Percentiles rank a stretch among this genome's conserved stretches.
phyloP scores from a whole-genome alignment of 768 basidiomycete genomes.

The Lepiota subincarnata region DNA sequence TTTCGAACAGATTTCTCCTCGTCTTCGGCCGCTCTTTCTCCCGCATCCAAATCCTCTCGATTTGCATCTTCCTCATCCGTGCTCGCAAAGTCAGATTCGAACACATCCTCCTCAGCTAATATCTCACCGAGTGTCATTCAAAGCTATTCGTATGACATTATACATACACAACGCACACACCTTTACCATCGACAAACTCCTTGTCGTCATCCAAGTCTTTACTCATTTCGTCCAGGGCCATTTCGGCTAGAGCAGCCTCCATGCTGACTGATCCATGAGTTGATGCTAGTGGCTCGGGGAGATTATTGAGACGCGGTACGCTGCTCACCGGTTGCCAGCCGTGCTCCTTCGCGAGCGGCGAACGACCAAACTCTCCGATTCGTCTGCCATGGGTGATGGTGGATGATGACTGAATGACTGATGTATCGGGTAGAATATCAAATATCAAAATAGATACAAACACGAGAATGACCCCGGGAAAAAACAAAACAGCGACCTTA shows the following conservation, averaged over 20 bases:
- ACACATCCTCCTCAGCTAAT: slow-evolving; percentile 76
- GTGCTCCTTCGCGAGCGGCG: slow-evolving; percentile 69
- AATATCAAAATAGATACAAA: slow-evolving; percentile 13
- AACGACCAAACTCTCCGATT: slow-evolving; percentile 40
- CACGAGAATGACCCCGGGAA: not conserved
- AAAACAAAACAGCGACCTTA: too few species aligned
- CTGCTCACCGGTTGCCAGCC: slow-evolving; percentile 68
- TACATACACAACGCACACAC: slow-evolving; percentile 51
- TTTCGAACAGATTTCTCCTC: slow-evolving; percentile 55
- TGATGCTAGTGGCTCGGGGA: slow-evolving; percentile 4
- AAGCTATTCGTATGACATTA: not conserved
- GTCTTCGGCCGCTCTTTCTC: slow-evolving; percentile 52
- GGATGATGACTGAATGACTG: not conserved
- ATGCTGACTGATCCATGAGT: slow-evolving; percentile 42
- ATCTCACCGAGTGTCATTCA: slow-evolving; percentile 12
- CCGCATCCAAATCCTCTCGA: slow-evolving; percentile 45
- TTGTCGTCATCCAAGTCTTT: slow-evolving; percentile 68
- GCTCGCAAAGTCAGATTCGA: slow-evolving; percentile 82
- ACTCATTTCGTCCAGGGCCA: slow-evolving; percentile 48
- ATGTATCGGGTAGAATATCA: not conserved
- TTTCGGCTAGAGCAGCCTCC: slow-evolving; percentile 74
- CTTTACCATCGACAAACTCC: slow-evolving; percentile 67
- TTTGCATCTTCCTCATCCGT: slow-evolving; percentile 70
- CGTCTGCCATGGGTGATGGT: not conserved
- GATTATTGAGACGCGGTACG: not conserved